Conservation (phyloP, 148 eudicot genomes). For the Pouteria glomerata region DNA sequence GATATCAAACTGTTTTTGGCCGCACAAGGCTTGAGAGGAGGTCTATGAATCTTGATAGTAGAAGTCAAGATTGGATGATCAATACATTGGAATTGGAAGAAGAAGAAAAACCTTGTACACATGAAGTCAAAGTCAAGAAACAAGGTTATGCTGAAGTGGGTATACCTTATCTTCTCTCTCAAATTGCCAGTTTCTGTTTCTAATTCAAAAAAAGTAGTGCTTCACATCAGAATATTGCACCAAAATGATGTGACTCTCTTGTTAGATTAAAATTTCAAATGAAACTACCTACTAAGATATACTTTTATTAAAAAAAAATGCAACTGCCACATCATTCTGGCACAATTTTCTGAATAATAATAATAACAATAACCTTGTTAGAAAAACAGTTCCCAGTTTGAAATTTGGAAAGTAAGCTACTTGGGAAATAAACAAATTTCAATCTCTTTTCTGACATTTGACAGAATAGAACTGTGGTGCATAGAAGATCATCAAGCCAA, state of each 20-base stretch:
- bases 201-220: not conserved
- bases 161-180: slow-evolving; percentile 8
- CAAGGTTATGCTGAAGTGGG: slow-evolving; percentile 21
- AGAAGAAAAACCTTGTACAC: slow-evolving; percentile 12
- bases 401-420: no score
- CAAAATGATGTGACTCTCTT: no score
- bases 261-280: no score
- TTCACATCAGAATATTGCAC: no score
- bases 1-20: slow-evolving; percentile 40
- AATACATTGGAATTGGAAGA: slow-evolving; percentile 20
- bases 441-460: slow-evolving; percentile 3
- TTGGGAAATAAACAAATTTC: not conserved
- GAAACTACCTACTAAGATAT: no score
- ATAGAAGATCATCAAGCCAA: slow-evolving; percentile 26
- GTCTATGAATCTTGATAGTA: slow-evolving; percentile 22
- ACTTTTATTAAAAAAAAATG: no score
- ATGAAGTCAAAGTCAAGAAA: slow-evolving; percentile 14
- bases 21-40: slow-evolving; percentile 12
- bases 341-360: no score
- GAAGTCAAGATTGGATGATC: slow-evolving; percentile 11
- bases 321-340: no score
- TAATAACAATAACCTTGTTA: no score
- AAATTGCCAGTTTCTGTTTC: not conserved
- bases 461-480: slow-evolving; percentile 22
- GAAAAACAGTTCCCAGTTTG: no score